Percentiles rank a stretch among this genome's conserved stretches.
phyloP scores from a whole-genome alignment of 352 stramenopile species.

The Phytophthora constricta region DNA sequence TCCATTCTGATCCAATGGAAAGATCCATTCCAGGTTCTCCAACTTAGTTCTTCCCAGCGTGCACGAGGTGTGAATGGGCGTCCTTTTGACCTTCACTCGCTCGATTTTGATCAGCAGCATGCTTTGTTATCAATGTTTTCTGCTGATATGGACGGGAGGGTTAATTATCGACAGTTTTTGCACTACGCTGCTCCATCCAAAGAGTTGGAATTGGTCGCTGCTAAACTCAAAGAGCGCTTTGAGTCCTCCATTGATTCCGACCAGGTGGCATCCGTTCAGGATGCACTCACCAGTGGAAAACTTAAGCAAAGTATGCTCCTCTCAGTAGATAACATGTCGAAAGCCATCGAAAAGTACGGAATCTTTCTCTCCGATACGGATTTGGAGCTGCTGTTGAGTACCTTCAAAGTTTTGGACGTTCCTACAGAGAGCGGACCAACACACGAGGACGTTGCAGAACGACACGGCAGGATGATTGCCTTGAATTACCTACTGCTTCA shows the following conservation, averaged over 20 bases:
- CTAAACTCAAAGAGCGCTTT: slow-evolving; percentile 71
- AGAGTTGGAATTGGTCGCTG: slow-evolving; percentile 56
- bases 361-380: slow-evolving; percentile 49
- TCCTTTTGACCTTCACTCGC: slow-evolving; percentile 51
- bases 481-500: slow-evolving; percentile 64
- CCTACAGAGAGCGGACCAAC: not conserved
- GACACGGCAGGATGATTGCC: slow-evolving; percentile 20
- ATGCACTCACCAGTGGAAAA: slow-evolving; percentile 37
- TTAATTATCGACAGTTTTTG: slow-evolving; percentile 82
- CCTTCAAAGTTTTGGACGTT: slow-evolving; percentile 21
- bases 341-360: slow-evolving; percentile 38
- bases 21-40: slow-evolving; percentile 72
- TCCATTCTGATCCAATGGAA: slow-evolving; percentile 81
- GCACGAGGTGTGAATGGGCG: slow-evolving; percentile 35
- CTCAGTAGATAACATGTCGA: slow-evolving; percentile 8
- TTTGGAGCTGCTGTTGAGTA: slow-evolving; percentile 24
- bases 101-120: slow-evolving; percentile 80
- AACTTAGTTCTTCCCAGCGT: slow-evolving; percentile 48
- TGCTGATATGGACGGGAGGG: slow-evolving; percentile 58
- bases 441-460: not conserved
- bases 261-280: slow-evolving; percentile 47
- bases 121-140: slow-evolving; percentile 66
- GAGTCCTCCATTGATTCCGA: slow-evolving; percentile 64
- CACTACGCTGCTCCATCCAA: slow-evolving; percentile 58
- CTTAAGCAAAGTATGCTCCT: slow-evolving; percentile 29